Evolutionary conservation across 2,329 filamentous ascomycete species (phyloP), one percentile per base, ranked within the genome.

Genomic region (Zasmidium cellare): DNA sequence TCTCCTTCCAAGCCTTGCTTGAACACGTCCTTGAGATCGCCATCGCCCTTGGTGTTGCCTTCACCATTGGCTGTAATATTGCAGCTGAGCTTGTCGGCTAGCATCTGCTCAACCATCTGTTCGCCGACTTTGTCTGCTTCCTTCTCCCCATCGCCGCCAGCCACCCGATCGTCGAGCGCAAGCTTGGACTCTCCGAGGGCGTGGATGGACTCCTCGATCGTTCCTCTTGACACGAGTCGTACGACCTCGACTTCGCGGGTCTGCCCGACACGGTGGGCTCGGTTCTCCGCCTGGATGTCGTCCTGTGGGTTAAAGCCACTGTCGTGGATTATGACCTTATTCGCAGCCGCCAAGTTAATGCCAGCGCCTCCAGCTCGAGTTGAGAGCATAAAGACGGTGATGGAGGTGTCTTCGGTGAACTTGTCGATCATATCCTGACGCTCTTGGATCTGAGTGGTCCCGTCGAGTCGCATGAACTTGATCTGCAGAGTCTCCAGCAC

Each of bases 241-340:
- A 96, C 86, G 44, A 99, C 89, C 72, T 99, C 93, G 1, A 99
- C 94, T 35, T 93, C 89, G 16, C 90, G 82, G 25, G 85, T 92
- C 78, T 99, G 94, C 0, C 94, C 94, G 9, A 99, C 90, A 14
- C 94, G 88, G 76, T 99, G 94, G 0, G 94, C 94, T 18, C 94
- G 87, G 73, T 99, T 97, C 79, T 97, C 94, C 0, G 94, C 94
- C 74, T 99, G 94, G n/a, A 96, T 87, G 71, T 99, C 94, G 66
- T 97, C 93, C 72, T 99, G 94, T 0, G 94, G 94, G 67, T 99
- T 99, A 77, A 97, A 96, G n/a, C 88, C 91, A 63, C 90, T 89
- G 75, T 99, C 94, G 72, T 97, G 97, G 69, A 99, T 94, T 75
- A 99, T 86, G 66, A 99, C 93, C 76, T 97, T 97, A 79, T 97